These are phyloP conservation scores for Neoscytalidium dimidiatum DNA, from an alignment of 2,329 filamentous ascomycete genomes.

Conservation along the genomic window DNA sequence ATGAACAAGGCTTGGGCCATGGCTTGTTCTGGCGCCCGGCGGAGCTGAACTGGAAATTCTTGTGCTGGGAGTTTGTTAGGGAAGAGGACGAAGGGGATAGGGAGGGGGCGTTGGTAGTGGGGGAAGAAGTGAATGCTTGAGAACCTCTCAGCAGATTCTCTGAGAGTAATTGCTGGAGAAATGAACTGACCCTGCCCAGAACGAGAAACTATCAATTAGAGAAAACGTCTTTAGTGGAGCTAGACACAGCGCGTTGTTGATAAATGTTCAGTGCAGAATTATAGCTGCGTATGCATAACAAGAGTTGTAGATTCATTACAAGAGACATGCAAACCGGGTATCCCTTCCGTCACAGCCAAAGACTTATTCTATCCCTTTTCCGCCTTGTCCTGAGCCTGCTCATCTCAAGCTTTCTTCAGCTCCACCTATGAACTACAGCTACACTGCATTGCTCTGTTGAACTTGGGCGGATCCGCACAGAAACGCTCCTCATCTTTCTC, in stretches of 20 bases:
- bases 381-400: too few species aligned
- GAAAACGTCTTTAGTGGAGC: too few species aligned
- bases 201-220: too few species aligned
- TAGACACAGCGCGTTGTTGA: too few species aligned
- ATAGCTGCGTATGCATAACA: too few species aligned
- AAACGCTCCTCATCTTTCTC: conserved; percentile 77
- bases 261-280: too few species aligned
- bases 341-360: too few species aligned
- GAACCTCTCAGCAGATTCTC: too few species aligned
- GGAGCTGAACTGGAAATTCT: conserved; percentile 83
- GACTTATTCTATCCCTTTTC: too few species aligned
- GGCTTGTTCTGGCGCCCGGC: conserved; percentile 66
- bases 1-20: conserved; percentile 52
- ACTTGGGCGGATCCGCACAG: conserved; percentile 80
- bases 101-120: neutral
- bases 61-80: conserved; percentile 72
- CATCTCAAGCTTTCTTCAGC: neutral
- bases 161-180: neutral
- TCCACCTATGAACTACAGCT: conserved; percentile 79
- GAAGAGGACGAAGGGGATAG: conserved; percentile 18
- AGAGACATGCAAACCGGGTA: too few species aligned
- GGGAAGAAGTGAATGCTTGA: conserved; percentile 11
- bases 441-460: conserved; percentile 82
- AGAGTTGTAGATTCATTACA: too few species aligned
- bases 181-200: too few species aligned